A percentile compares a stretch with the other conserved stretches of the same genome.
phyloP scores from a whole-genome alignment of 2,329 filamentous ascomycete genomes.

The Fusarium temperatum region DNA sequence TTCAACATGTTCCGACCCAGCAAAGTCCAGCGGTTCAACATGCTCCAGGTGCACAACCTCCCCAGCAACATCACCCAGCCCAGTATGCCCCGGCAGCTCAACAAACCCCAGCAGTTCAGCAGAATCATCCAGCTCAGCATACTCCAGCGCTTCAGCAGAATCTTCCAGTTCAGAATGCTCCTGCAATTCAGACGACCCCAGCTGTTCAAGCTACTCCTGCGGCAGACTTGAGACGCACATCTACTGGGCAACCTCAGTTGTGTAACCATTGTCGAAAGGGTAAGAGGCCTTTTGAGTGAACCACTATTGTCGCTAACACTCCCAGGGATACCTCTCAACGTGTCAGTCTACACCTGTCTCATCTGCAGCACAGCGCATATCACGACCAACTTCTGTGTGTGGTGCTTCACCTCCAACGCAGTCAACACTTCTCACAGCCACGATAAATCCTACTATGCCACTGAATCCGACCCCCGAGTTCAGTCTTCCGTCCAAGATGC shows the following conservation, averaged over 20 bases:
- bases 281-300: neutral
- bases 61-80: neutral
- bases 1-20: neutral
- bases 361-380: slow-evolving; percentile 40
- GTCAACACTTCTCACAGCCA: slow-evolving; percentile 37
- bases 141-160: too few relatives aligned
- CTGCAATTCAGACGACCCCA: neutral
- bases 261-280: slow-evolving; percentile 39
- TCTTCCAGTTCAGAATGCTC: neutral
- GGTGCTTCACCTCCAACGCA: slow-evolving; percentile 41
- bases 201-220: neutral
- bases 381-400: slow-evolving; percentile 38
- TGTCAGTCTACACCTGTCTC: slow-evolving; percentile 41
- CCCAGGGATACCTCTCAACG: slow-evolving; percentile 36
- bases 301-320: neutral
- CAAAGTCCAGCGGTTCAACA: neutral
- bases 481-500: slow-evolving; percentile 26
- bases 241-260: slow-evolving; percentile 1
- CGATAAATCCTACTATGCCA: slow-evolving; percentile 40
- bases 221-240: neutral
- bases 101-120: neutral
- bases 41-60: neutral
- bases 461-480: slow-evolving; percentile 39
- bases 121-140: neutral
- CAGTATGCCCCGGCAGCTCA: neutral